Evolutionary conservation across 83 land plant genomes (phyloP), one percentile per base, ranked within the genome.

Genomic region (Isoetes engelmannii): DNA sequence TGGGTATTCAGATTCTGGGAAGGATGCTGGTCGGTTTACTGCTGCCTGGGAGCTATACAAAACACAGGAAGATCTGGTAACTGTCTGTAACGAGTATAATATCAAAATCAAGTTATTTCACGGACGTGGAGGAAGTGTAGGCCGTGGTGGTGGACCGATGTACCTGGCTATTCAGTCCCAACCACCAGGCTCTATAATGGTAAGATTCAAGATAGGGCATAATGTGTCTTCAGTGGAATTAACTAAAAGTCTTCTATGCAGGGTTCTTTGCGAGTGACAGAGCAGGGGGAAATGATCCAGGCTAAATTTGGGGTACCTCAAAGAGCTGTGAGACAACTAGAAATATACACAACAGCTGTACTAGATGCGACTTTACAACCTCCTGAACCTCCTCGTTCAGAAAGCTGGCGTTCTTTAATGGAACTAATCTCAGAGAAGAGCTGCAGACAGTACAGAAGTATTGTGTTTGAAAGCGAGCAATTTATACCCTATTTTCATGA

Each of bases 251-350:
- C 37, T 60, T 8, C 3, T 44, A 12, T 65, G 66, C 81, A 90
- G 96, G 96, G 96, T 62, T 83, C 89, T 17, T 75, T 93, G 7
- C 75, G 98, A 10, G 83, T 88, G 47, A 93, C 96, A 12, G 96
- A 93, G 78, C 96, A 89, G 77, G 98, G 98, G 48, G 98, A 93
- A 75, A 93, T 93, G 98, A 92, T 93, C 21, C 98, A 93, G 70
- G 96, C 96, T 17, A 93, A 93, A 68, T 93, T 93, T 73, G 98
- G 98, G 19, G 77, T 93, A 5, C 84, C 98, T n/a, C 86, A 87
- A 63, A 87, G 78, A 4, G 89, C 98, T 37, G 85, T 89, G 3
- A 76, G 98, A 13, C 95, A 93, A 58, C 85, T 93, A 12, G 98
- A 93, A 68, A 89, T 93, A 72, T 93, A 89, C 77, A 89, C 98